Conservation (phyloP, 2,329 filamentous ascomycete genomes). For the Elsinoe arachidis region DNA sequence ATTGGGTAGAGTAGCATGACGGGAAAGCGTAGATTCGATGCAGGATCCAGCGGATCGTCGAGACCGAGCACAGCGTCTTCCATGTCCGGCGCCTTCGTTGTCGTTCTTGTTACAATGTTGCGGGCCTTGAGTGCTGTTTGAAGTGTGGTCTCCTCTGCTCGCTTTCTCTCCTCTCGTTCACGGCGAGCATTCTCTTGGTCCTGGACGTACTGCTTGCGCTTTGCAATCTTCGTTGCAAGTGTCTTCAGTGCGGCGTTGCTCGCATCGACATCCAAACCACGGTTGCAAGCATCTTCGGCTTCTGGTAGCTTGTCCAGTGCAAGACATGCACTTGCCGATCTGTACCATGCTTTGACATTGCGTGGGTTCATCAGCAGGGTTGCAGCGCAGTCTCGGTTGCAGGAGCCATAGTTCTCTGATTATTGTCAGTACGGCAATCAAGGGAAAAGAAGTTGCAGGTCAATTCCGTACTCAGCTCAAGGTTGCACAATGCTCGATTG, state of each 20-base stretch:
- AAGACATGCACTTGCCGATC: constrained; percentile 68
- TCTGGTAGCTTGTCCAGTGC: constrained; percentile 70
- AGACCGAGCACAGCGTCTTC: constrained; percentile 71
- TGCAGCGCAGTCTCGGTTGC: constrained; percentile 73
- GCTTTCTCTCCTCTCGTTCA: constrained; percentile 47
- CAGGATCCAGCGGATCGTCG: constrained; percentile 62
- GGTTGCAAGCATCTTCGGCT: constrained; percentile 68
- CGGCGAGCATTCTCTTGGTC: constrained; percentile 48
- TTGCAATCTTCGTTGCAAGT: constrained; percentile 55
- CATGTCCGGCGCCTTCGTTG: constrained; percentile 69
- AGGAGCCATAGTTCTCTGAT: constrained; percentile 73
- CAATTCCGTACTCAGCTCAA: constrained; percentile 57
- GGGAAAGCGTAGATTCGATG: constrained; percentile 65
- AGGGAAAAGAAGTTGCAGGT: background rate
- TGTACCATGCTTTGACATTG: constrained; percentile 88
- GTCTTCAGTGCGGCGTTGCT: constrained; percentile 57
- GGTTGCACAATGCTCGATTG: constrained; percentile 83
- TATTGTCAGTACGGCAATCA: constrained; percentile 14
- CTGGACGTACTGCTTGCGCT: constrained; percentile 48
- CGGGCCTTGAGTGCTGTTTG: constrained; percentile 52
- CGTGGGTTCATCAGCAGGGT: constrained; percentile 67
- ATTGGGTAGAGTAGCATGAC: constrained; percentile 77
- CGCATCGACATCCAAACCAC: constrained; percentile 64
- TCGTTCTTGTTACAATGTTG: constrained; percentile 59
- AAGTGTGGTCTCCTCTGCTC: constrained; percentile 48